Conservation (phyloP, 2,329 filamentous ascomycete species). For the Graphilbum fragrans region DNA sequence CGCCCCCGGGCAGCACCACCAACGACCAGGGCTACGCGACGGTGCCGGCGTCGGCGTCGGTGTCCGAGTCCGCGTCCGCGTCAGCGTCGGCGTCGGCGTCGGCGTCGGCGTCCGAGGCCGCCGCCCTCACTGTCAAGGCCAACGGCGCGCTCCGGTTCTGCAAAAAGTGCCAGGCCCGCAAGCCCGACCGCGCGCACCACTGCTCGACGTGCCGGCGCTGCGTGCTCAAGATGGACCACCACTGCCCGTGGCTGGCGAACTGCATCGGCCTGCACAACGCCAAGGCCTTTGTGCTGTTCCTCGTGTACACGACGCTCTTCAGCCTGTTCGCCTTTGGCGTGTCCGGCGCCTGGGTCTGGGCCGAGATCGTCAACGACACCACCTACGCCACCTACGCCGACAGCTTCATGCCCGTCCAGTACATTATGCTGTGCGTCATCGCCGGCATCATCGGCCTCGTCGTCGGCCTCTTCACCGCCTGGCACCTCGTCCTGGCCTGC, state of each 20-base stretch:
- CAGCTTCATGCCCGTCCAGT: slow-evolving; percentile 75
- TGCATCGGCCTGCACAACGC: slow-evolving; percentile 92
- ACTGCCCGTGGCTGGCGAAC: slow-evolving; percentile 95
- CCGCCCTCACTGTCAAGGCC: slow-evolving; percentile 83
- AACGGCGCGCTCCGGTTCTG: slow-evolving; percentile 81
- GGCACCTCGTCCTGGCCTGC: slow-evolving; percentile 76
- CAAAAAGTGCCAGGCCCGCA: slow-evolving; percentile 92
- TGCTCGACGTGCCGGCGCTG: slow-evolving; percentile 91
- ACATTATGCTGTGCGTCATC: slow-evolving; percentile 75
- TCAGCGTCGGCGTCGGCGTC: neutral
- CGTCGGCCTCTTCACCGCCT: slow-evolving; percentile 75
- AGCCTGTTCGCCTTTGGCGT: slow-evolving; percentile 72
- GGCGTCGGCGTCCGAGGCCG: slow-evolving; percentile 33
- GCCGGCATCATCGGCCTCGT: slow-evolving; percentile 87
- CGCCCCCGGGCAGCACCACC: slow-evolving; percentile 64
- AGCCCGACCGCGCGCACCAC: slow-evolving; percentile 93
- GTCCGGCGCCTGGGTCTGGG: slow-evolving; percentile 71
- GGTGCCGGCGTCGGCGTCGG: slow-evolving; percentile 51
- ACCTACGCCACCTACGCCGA: slow-evolving; percentile 51
- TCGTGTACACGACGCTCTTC: slow-evolving; percentile 80
- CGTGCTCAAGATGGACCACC: slow-evolving; percentile 98
- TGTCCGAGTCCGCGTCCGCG: slow-evolving; percentile 38
- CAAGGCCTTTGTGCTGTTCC: slow-evolving; percentile 87
- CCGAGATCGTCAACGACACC: slow-evolving; percentile 58
- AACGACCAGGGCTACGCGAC: slow-evolving; percentile 61